These are phyloP conservation scores for Quercus berberidifolia DNA, from an alignment of 306 rosid genomes.

Conservation along the genomic window DNA sequence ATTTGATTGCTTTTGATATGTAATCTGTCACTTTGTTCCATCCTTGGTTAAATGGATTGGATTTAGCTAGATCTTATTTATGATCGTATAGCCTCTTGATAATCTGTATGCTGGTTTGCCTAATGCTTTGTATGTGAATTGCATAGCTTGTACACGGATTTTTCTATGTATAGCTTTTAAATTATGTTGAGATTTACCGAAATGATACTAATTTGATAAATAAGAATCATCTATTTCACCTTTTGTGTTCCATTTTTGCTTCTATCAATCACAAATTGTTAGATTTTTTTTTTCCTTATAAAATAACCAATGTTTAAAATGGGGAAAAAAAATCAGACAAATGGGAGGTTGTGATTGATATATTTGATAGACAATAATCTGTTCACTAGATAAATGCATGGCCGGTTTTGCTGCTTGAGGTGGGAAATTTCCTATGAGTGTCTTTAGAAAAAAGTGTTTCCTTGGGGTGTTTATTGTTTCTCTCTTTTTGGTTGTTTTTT, in stretches of 20 bases:
- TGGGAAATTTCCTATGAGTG: too few species aligned
- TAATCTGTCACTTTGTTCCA: neutral
- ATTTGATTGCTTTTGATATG: conserved; percentile 27
- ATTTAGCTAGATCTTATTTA: conserved; percentile 5
- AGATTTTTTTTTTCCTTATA: too few species aligned
- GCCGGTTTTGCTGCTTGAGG: neutral
- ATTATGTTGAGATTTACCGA: neutral
- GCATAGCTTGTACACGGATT: conserved; percentile 13
- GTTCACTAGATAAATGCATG: neutral
- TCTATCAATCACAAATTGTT: too few species aligned
- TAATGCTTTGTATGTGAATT: conserved; percentile 22
- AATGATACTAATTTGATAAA: neutral
- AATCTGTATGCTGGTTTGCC: conserved; percentile 23
- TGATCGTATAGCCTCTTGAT: conserved; percentile 24
- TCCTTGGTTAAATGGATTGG: conserved; percentile 18
- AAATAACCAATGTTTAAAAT: too few species aligned
- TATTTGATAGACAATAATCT: neutral
- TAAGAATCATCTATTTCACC: too few species aligned
- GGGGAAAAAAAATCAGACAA: too few species aligned
- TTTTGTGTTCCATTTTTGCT: too few species aligned
- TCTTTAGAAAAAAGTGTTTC: neutral
- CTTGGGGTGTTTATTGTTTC: neutral
- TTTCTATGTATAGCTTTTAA: conserved; percentile 38
- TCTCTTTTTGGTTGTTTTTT: neutral
- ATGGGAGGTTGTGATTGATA: neutral